A percentile compares a stretch with the other conserved stretches of the same genome.
These are phyloP conservation scores for Amanita pallidorosea DNA, from an alignment of 768 basidiomycete species.

Conservation along the genomic window DNA sequence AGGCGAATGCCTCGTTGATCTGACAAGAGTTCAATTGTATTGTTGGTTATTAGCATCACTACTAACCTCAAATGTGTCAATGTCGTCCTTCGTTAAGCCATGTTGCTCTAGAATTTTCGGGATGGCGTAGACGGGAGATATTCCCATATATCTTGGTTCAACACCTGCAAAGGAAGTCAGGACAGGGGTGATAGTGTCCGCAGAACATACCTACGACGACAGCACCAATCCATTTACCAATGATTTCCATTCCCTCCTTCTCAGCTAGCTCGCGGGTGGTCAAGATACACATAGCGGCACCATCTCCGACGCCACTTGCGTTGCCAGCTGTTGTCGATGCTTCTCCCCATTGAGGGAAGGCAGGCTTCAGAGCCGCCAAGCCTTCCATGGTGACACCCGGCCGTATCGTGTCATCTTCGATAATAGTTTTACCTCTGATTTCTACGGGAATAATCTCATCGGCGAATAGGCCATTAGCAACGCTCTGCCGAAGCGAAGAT, in stretches of 20 bases:
- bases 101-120: conserved; percentile 53
- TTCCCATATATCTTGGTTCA: conserved; percentile 71
- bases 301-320: conserved; percentile 86
- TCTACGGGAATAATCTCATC: conserved; percentile 87
- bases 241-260: conserved; percentile 62
- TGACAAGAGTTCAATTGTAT: conserved; percentile 15
- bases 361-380: conserved; percentile 73
- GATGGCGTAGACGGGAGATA: conserved; percentile 62
- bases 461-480: conserved; percentile 60
- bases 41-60: neutral
- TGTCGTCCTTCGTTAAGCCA: conserved; percentile 59
- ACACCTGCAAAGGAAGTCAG: conserved; percentile 35
- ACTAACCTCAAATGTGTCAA: conserved; percentile 66
- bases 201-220: conserved; percentile 57
- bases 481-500: conserved; percentile 31
- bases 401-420: conserved; percentile 82
- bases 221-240: conserved; percentile 77
- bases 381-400: conserved; percentile 72
- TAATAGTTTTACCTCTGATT: conserved; percentile 53
- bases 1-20: conserved; percentile 90
- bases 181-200: neutral
- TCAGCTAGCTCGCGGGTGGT: conserved; percentile 73
- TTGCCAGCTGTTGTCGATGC: conserved; percentile 73
- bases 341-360: conserved; percentile 73
- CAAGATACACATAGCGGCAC: conserved; percentile 77